Base-by-base conservation (phyloP, 495 filamentous ascomycete genomes). In the Podospora pseudopauciseta region DNA sequence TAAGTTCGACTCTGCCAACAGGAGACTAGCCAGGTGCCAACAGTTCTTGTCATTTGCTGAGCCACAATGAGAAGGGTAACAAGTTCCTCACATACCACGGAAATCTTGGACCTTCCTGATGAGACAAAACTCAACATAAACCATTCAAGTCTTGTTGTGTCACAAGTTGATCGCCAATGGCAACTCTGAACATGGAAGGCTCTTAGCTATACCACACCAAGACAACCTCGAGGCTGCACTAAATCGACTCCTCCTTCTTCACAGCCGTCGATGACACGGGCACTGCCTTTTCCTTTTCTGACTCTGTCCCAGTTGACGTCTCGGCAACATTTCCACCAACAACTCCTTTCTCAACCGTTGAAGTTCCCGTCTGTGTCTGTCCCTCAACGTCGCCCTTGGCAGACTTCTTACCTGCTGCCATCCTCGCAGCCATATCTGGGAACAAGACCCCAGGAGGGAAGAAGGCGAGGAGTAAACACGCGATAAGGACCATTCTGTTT, bases 381-480 rank as follows among this genome's bases (percentile, higher is more conserved):
- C 39, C 39, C 13, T 49, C 39, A 13, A 49, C 39, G 9, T 49
- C 39, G 15, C 39, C 39, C 13, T 49, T 49, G 5, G 2, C 13
- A 11, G 39, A 49, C 53, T 16, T 56, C 63, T 63, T 58, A 44
- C 64, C 32, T 9, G 62, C 67, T 2, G 73, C 68, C 71, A 77
- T 75, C 58, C 76, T 75, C 19, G 71, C 71, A 0, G 79, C 75
- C 79, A 81, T 80, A 39, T 74, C 74, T 0, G 79, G 79, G 73
- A 81, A 81, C n/a, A 81, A 65, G 26, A 76, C 13, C 60, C 79
- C 79, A 1, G 79, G 75, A 39, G 77, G 74, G 68, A 81, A 81
- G 19, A 30, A 23, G 5, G 79, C 78, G 4, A 81, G 73, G 16
- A 79, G 70, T 16, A 74, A 26, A 26, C 76, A 76, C 5, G 78